Evolutionary conservation across 768 basidiomycete species (phyloP).

Genomic region (Kwoniella sp.): DNA sequence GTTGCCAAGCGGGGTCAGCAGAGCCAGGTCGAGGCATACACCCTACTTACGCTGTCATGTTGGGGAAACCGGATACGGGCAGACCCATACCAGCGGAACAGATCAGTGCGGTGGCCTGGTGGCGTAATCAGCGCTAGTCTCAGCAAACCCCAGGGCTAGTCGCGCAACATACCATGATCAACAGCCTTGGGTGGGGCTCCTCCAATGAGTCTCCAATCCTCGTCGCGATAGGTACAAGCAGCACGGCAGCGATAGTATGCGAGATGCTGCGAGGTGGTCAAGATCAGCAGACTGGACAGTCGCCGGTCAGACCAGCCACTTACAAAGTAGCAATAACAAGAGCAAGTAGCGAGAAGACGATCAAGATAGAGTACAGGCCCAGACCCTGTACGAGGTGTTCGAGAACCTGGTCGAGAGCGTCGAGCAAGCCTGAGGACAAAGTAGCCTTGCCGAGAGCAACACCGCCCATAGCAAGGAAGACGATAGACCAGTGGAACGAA

Average conservation of each 20-base stretch:
- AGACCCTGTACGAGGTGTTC: constrained; percentile 59
- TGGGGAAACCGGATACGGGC: constrained; percentile 98
- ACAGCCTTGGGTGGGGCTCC: constrained; percentile 65
- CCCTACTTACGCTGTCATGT: constrained; percentile 78
- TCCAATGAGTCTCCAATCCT: constrained; percentile 78
- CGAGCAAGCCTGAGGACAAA: constrained; percentile 76
- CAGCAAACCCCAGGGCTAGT: not conserved
- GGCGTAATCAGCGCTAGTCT: not conserved
- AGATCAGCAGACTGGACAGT: not conserved
- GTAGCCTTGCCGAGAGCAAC: constrained; percentile 95
- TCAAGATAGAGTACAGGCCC: constrained; percentile 64
- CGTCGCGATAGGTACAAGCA: constrained; percentile 93
- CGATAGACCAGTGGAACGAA: constrained; percentile 46
- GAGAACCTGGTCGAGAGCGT: constrained; percentile 63
- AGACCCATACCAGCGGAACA: constrained; percentile 97
- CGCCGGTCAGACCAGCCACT: constrained; percentile 7
- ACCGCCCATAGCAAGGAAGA: constrained; percentile 66
- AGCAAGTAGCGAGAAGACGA: constrained; percentile 59
- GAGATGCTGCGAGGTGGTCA: constrained; percentile 61
- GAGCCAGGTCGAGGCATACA: not conserved
- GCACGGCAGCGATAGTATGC: constrained; percentile 91
- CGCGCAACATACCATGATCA: constrained; percentile 68
- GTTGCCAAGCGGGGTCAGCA: not conserved
- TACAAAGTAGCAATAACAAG: constrained; percentile 50
- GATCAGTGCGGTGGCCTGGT: constrained; percentile 66